Base-by-base conservation (phyloP, 2,329 filamentous ascomycete species). In the Penicillium sp. region DNA sequence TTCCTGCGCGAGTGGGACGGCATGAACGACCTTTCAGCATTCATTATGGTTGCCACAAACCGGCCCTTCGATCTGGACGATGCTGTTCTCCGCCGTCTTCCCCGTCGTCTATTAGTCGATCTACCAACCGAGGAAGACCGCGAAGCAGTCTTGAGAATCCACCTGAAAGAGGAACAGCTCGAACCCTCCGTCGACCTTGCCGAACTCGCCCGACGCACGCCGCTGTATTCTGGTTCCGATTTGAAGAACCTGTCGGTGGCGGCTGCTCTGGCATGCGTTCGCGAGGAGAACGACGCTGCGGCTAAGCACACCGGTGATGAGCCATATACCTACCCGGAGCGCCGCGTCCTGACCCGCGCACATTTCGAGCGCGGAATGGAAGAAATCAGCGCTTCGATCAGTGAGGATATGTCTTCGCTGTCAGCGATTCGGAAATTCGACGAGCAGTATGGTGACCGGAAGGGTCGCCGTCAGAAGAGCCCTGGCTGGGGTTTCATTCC, bases 11-110 rank as follows among this genome's bases (percentile, higher is more conserved):
- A 97, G 72, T 97, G 93, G 94, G 94, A 97, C 65, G 94, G 94
- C 12, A 87, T 97, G 79, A 88, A 89, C 64, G 80, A 86, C 55
- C 83, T 86, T 45, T 89, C 88, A 18, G 91, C 93, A 3, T 97
- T 99, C 71, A 93, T 99, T 72, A 97, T 99, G 91, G 91, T 97
- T 0, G 93, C 94, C 29, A 97, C 92, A 9, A 97, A 99, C 72
- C 82, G 93, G 10, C 94, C 94, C 0, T 97, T 96, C 67, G 94
- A 97, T 67, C 83, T 99, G 1, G 94, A 99, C 66, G 76, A 79
- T 42, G 80, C 80, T 4, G 75, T 80, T 21, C 72, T 82, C 23
- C 76, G 80, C 18, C 78, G 80, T 49, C 70, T 80, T 3, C 79
- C 80, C 1, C 69, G 77, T 27, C 73, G 78, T 44, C 70, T 82